These are phyloP conservation scores for Chlamydomonas applanata DNA, from an alignment of 139 green algal genomes.

Conservation along the genomic window DNA sequence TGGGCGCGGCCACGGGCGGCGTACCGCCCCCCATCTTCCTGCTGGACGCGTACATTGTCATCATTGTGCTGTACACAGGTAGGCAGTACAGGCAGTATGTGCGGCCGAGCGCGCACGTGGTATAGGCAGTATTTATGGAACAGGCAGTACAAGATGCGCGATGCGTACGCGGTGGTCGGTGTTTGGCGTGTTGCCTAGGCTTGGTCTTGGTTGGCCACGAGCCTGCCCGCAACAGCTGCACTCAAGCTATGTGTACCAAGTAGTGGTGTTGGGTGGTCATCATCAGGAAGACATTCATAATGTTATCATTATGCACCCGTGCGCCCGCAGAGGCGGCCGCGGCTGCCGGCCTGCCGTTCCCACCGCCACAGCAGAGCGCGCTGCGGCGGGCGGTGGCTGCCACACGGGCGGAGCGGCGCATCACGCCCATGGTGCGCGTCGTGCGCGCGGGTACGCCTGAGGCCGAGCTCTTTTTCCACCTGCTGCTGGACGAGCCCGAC, in stretches of 20 bases:
- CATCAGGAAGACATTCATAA: too few species aligned
- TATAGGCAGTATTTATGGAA: too few species aligned
- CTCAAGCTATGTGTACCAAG: too few species aligned
- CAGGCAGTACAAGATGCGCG: too few species aligned
- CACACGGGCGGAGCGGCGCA: constrained; percentile 51
- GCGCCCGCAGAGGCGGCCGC: background rate
- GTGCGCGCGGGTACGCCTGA: constrained; percentile 59
- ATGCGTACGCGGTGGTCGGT: too few species aligned
- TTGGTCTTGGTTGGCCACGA: too few species aligned
- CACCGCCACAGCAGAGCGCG: constrained; percentile 58
- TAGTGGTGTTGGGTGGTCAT: too few species aligned
- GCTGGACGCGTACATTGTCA: constrained; percentile 76
- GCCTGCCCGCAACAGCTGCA: too few species aligned
- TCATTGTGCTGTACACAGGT: constrained; percentile 56
- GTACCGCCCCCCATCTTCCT: constrained; percentile 75
- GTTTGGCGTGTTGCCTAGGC: too few species aligned
- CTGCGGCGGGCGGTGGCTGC: constrained; percentile 27
- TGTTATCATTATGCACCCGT: too few species aligned
- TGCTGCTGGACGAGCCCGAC: constrained; percentile 75
- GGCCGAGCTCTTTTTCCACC: constrained; percentile 52
- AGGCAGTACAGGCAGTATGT: too few species aligned
- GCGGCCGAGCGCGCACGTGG: too few species aligned
- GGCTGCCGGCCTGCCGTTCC: constrained; percentile 53
- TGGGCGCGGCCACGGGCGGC: constrained; percentile 25
- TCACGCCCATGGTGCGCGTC: constrained; percentile 65